phyloP scores from a whole-genome alignment of 2,329 filamentous ascomycete species.

The Paracamarosporium sp. region DNA sequence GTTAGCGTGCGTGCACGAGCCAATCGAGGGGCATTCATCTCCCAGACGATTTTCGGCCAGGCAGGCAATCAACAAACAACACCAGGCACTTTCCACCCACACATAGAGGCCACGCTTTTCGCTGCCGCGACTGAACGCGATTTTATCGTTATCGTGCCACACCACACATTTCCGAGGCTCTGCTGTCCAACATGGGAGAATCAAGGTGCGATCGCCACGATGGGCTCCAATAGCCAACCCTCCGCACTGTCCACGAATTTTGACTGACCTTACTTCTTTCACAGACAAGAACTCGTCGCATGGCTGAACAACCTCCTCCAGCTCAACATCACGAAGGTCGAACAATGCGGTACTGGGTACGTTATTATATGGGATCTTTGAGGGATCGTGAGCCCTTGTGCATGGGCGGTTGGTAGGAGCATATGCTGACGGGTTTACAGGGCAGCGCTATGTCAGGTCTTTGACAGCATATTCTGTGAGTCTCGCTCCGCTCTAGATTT shows the following conservation, averaged over 20 bases:
- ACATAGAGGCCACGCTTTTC: background rate
- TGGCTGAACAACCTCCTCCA: slow-evolving; percentile 98
- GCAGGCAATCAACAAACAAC: slow-evolving; percentile 10
- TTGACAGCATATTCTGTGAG: slow-evolving; percentile 93
- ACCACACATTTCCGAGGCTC: background rate
- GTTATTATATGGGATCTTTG: slow-evolving; percentile 38
- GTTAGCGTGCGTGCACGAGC: background rate
- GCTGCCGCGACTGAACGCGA: background rate
- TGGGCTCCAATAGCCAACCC: slow-evolving; percentile 16
- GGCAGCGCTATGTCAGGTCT: slow-evolving; percentile 94
- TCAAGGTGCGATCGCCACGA: slow-evolving; percentile 59
- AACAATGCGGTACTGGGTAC: slow-evolving; percentile 98
- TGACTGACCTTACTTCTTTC: slow-evolving; percentile 22
- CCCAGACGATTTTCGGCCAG: slow-evolving; percentile 8
- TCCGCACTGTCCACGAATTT: slow-evolving; percentile 23
- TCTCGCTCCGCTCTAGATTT: slow-evolving; percentile 8
- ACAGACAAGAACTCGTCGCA: slow-evolving; percentile 90
- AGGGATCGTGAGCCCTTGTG: background rate
- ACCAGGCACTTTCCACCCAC: background rate
- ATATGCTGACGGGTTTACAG: slow-evolving; percentile 56
- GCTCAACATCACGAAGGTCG: slow-evolving; percentile 96
- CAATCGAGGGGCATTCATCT: slow-evolving; percentile 10
- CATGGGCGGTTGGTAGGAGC: slow-evolving; percentile 7
- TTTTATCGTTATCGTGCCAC: background rate
- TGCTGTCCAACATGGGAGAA: slow-evolving; percentile 63